Base-by-base conservation (phyloP, 2,329 filamentous ascomycete species). In the Acephala macrosclerotiorum region DNA sequence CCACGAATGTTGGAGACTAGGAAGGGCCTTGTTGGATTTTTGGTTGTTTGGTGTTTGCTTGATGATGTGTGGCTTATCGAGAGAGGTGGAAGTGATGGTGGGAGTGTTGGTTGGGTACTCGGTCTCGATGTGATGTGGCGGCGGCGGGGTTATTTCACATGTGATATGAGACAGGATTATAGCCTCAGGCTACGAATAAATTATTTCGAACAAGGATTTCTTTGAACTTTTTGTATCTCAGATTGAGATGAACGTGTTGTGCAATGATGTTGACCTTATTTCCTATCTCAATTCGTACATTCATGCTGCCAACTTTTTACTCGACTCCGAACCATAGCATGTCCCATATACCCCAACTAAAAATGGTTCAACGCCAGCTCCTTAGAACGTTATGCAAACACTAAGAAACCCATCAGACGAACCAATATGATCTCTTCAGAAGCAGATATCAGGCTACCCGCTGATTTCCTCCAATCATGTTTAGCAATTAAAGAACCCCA, bases 1-100 rank as follows among this genome's bases (percentile, higher is more conserved):
- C 49, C 49, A 53, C 49, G 49, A 53, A 16, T 29, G 3, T 7
- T 3, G 5, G 9, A 53, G 12, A 33, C 49, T n/a, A 6, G 49
- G 49, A 29, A 29, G 25, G 7, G 25, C 49, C 49, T 53, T 18
- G 49, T 53, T 29, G 49, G 2, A 53, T 4, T 33, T 26, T 14
- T 29, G 16, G 22, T 22, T 26, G 45, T 49, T 49, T 49, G 45
- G 4, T 49, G 45, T 49, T 11, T 20, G 45, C 12, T 42, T 49
- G 49, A 53, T 53, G 49, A 33, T 26, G 49, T 53, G 22, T 53
- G 49, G 45, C 45, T 49, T 49, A 49, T 49, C n/a, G 45, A 49
- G 45, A 49, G 18, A 11, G 45, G 49, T 53, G 49, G 49, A 29
- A n/a, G 22, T 53, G 26, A 25, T 5, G 11, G 45, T 49, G 45